phyloP scores from a whole-genome alignment of 2,329 filamentous ascomycete genomes.

The Hypoxylon sp. region DNA sequence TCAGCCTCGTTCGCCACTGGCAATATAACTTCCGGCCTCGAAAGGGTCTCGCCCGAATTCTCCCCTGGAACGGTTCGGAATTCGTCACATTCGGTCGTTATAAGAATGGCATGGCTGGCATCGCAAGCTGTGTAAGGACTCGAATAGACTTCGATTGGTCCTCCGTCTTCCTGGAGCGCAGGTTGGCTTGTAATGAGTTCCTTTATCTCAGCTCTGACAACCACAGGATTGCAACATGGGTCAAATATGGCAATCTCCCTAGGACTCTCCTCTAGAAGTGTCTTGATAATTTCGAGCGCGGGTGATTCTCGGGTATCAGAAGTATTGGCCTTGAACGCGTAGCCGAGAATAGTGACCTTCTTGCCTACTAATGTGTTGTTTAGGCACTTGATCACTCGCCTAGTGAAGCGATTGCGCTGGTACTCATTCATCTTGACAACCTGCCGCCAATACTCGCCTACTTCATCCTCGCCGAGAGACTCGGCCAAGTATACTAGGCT shows the following conservation, averaged over 20 bases:
- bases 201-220: conserved; percentile 65
- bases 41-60: background rate
- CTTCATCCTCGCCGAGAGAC: conserved; percentile 75
- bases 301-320: conserved; percentile 80
- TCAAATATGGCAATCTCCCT: conserved; percentile 77
- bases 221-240: conserved; percentile 68
- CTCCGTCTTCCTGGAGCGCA: conserved; percentile 55
- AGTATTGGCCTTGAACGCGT: conserved; percentile 85
- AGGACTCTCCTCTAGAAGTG: conserved; percentile 73
- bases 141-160: conserved; percentile 62
- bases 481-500: conserved; percentile 81
- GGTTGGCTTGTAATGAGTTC: conserved; percentile 55
- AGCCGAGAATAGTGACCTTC: conserved; percentile 80
- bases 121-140: conserved; percentile 65
- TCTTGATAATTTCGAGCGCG: conserved; percentile 75
- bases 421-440: conserved; percentile 84
- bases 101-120: conserved; percentile 64
- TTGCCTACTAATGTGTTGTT: conserved; percentile 78
- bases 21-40: background rate
- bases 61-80: conserved; percentile 58
- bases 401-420: conserved; percentile 76
- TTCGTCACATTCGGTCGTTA: conserved; percentile 70
- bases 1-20: conserved; percentile 50
- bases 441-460: conserved; percentile 80
- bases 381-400: conserved; percentile 74